Evolutionary conservation across 352 stramenopile species (phyloP).

Genomic region (Phytophthora citricola): DNA sequence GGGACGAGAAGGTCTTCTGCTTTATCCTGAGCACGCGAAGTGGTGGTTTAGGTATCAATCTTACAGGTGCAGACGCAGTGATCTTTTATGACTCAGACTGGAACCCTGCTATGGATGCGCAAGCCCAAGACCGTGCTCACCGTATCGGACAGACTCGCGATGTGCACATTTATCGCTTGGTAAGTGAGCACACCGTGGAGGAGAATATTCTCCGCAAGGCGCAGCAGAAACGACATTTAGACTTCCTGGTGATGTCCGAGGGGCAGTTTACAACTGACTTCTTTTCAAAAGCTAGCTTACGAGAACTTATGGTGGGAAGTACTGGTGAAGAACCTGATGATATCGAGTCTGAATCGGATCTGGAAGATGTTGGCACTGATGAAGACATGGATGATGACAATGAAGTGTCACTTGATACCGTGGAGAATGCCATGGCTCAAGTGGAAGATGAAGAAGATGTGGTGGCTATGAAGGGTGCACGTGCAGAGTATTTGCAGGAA

Average conservation of each 20-base stretch:
- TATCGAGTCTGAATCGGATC: constrained; percentile 52
- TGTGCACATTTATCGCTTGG: constrained; percentile 98
- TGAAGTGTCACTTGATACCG: constrained; percentile 68
- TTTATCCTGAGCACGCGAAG: constrained; percentile 99
- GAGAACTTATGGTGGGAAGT: constrained; percentile 86
- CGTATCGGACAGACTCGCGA: constrained; percentile 98
- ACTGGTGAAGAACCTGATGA: constrained; percentile 17
- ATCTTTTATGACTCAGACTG: constrained; percentile 95
- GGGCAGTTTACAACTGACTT: constrained; percentile 85
- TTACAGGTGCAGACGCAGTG: constrained; percentile 97
- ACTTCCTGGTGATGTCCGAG: constrained; percentile 92
- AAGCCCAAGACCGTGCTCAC: constrained; percentile 97
- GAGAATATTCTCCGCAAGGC: constrained; percentile 99
- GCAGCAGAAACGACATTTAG: constrained; percentile 97
- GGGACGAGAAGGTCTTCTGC: constrained; percentile 96
- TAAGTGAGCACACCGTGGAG: constrained; percentile 98
- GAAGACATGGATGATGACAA: constrained; percentile 54
- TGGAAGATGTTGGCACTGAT: constrained; percentile 39
- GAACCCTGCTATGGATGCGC: constrained; percentile 95
- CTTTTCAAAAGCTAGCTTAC: constrained; percentile 87
- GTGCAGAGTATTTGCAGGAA: constrained; percentile 63
- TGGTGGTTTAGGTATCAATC: constrained; percentile 98
- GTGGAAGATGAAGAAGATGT: constrained; percentile 97
- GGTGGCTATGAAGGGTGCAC: constrained; percentile 88
- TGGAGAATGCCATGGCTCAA: constrained; percentile 94